phyloP scores from a whole-genome alignment of 2,329 filamentous ascomycete species.

The Colletotrichum sidae region DNA sequence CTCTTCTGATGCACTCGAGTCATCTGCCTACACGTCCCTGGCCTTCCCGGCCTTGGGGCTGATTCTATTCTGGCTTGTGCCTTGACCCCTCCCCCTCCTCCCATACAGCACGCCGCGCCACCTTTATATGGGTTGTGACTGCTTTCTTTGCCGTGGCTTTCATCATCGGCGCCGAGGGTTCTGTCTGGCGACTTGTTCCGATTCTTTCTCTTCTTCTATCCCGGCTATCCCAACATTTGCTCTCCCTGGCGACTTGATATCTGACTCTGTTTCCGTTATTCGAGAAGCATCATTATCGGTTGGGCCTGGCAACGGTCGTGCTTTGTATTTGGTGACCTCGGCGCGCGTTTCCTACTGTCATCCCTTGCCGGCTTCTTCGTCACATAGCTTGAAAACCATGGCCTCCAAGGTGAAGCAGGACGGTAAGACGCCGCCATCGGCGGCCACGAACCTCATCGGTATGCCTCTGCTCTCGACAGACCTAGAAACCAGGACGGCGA shows the following conservation, averaged over 20 bases:
- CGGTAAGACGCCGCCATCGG: conserved; percentile 83
- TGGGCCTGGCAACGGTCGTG: not conserved
- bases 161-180: conserved; percentile 35
- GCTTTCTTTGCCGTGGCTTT: conserved; percentile 36
- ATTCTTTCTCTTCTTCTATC: conserved; percentile 29
- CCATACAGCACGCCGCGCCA: conserved; percentile 14
- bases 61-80: conserved; percentile 32
- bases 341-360: conserved; percentile 7
- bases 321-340: conserved; percentile 9
- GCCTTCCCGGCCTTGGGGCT: conserved; percentile 2
- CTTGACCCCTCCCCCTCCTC: conserved; percentile 22
- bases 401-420: conserved; percentile 57
- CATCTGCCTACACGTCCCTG: conserved; percentile 24
- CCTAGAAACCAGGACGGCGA: conserved; percentile 1
- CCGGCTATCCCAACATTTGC: conserved; percentile 18
- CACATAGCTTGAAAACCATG: conserved; percentile 43
- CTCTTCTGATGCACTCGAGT: conserved; percentile 14
- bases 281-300: conserved; percentile 1
- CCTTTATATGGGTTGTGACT: conserved; percentile 26
- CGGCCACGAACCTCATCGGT: conserved; percentile 93
- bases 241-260: conserved; percentile 6
- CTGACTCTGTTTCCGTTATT: not conserved
- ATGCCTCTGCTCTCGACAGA: conserved; percentile 45
- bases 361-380: conserved; percentile 13
- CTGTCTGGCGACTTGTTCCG: conserved; percentile 30